Conservation (phyloP, 2,329 filamentous ascomycete genomes). For the Pseudofabraea citricarpa region DNA sequence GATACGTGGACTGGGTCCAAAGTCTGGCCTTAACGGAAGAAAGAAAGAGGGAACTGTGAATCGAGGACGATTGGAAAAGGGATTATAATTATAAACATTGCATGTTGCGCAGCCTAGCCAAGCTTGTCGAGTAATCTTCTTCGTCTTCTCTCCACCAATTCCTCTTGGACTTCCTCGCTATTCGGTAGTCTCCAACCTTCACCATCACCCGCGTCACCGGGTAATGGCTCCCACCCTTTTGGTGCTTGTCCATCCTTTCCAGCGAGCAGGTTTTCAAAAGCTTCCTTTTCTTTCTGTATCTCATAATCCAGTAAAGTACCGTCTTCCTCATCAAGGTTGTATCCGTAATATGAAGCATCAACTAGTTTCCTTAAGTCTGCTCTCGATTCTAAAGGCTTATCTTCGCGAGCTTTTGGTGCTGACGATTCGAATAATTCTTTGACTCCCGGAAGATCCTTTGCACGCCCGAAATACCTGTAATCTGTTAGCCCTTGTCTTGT, state of each 20-base stretch:
- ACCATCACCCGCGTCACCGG: slow-evolving; percentile 82
- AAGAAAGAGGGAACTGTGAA: no score
- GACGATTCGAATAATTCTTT: slow-evolving; percentile 93
- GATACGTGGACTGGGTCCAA: no score
- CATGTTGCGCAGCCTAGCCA: slow-evolving; percentile 12
- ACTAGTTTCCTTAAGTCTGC: slow-evolving; percentile 71
- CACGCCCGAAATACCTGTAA: slow-evolving; percentile 85
- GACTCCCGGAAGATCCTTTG: slow-evolving; percentile 84
- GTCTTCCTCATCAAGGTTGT: slow-evolving; percentile 88
- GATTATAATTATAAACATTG: no score
- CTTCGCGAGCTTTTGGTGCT: slow-evolving; percentile 46
- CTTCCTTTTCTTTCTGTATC: slow-evolving; percentile 75
- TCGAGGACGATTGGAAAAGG: no score
- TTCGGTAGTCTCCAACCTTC: slow-evolving; percentile 78
- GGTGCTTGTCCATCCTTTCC: slow-evolving; percentile 53
- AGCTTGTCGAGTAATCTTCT: slow-evolving; percentile 76
- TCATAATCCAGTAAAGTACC: slow-evolving; percentile 77
- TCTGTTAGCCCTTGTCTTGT: not conserved
- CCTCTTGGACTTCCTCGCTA: slow-evolving; percentile 87
- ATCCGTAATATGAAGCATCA: slow-evolving; percentile 94
- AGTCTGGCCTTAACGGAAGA: no score
- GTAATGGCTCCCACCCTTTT: slow-evolving; percentile 77
- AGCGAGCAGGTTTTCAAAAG: slow-evolving; percentile 61
- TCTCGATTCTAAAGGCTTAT: slow-evolving; percentile 60
- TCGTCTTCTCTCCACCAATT: slow-evolving; percentile 81